Percentiles rank a stretch among this genome's conserved stretches.
These are phyloP conservation scores for Penicillium ochrochloron DNA, from an alignment of 495 filamentous ascomycete genomes.

Conservation along the genomic window DNA sequence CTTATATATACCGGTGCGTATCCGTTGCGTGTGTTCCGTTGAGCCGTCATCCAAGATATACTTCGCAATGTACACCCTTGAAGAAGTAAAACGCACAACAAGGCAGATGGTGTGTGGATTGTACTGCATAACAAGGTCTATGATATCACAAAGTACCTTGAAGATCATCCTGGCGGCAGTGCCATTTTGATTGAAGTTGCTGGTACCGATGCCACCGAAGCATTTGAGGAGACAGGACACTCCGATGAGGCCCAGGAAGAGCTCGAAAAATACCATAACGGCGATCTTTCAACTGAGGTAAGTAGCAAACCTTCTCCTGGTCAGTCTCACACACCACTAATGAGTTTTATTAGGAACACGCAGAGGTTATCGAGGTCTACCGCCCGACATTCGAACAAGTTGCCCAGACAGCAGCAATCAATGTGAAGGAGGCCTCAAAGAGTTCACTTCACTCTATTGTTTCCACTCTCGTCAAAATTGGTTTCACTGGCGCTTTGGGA, in stretches of 20 bases:
- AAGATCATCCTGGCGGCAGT: slow-evolving; percentile 59
- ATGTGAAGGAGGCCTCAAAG: not conserved
- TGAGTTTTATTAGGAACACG: slow-evolving; percentile 12
- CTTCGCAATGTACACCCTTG: slow-evolving; percentile 22
- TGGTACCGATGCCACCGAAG: slow-evolving; percentile 56
- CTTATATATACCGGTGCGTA: not conserved
- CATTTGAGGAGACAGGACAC: slow-evolving; percentile 58
- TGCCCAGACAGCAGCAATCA: not conserved
- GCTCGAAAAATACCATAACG: slow-evolving; percentile 29
- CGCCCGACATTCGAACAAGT: not conserved
- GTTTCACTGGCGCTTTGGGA: not conserved
- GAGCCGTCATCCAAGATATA: not conserved
- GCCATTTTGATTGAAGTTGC: slow-evolving; percentile 52
- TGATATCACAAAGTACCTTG: slow-evolving; percentile 53
- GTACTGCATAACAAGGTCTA: slow-evolving; percentile 38
- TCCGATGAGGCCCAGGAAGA: slow-evolving; percentile 38
- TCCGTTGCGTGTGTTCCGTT: not conserved
- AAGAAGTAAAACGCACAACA: slow-evolving; percentile 32
- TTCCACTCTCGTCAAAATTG: not conserved
- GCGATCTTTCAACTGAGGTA: slow-evolving; percentile 23
- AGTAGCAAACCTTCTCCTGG: not conserved
- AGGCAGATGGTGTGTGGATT: slow-evolving; percentile 14
- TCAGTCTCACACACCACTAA: not conserved
- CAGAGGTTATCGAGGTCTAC: not conserved
- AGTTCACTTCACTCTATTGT: not conserved